A percentile compares a stretch with the other conserved stretches of the same genome.
These are phyloP conservation scores for Letharia lupina DNA, from an alignment of 495 filamentous ascomycete species.

Conservation along the genomic window DNA sequence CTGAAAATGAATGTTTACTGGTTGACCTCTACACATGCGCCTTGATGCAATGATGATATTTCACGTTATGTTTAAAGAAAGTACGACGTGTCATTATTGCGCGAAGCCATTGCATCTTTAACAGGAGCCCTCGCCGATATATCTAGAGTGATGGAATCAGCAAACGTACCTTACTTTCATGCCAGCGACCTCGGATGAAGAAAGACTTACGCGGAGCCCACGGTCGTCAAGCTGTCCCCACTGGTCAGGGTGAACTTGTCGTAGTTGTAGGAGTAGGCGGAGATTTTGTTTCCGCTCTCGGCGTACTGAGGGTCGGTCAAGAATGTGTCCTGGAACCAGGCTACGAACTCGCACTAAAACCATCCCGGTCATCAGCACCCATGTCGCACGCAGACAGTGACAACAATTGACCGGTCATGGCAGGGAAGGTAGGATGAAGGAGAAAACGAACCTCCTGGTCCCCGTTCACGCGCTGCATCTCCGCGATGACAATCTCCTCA, in stretches of 20 bases:
- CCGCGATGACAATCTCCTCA: neutral
- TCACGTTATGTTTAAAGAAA: neutral
- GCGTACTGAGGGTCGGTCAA: neutral
- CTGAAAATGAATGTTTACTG: neutral
- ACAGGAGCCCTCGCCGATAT: neutral
- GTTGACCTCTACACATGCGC: too few relatives aligned
- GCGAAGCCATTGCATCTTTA: neutral
- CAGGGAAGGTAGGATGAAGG: neutral
- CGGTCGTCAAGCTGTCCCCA: neutral
- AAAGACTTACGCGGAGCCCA: neutral
- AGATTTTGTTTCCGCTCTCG: neutral
- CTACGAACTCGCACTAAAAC: neutral
- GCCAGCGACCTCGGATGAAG: neutral
- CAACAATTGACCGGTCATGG: neutral
- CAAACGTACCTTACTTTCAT: neutral
- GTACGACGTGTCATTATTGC: neutral
- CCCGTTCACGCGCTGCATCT: slow-evolving; percentile 2
- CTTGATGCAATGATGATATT: neutral
- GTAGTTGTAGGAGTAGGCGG: slow-evolving; percentile 2
- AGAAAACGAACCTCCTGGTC: neutral
- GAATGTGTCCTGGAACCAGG: neutral
- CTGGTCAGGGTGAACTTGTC: neutral
- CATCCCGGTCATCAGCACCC: neutral
- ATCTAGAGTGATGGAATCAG: neutral
- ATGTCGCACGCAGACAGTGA: neutral